These are phyloP conservation scores for Cladosporium sp. DNA, from an alignment of 2,329 filamentous ascomycete genomes.

Conservation along the genomic window DNA sequence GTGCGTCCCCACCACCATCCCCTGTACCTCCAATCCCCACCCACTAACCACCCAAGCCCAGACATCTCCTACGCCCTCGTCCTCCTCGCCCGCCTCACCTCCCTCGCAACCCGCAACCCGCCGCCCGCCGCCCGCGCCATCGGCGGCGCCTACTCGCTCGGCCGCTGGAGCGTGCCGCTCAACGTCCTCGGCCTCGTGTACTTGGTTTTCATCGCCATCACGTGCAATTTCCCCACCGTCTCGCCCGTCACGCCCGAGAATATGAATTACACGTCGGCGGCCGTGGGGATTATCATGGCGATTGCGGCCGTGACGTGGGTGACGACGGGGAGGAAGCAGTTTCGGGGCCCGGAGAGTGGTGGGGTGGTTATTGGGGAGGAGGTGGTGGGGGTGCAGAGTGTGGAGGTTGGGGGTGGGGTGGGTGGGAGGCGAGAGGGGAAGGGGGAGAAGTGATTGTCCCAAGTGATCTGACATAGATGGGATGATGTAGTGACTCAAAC, in stretches of 20 bases:
- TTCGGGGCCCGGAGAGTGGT: slow-evolving; percentile 41
- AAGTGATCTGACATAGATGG: too few species aligned
- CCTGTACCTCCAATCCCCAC: not conserved
- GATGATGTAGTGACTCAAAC: too few species aligned
- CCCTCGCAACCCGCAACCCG: slow-evolving; percentile 29
- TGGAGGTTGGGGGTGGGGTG: not conserved
- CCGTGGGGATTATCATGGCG: slow-evolving; percentile 49
- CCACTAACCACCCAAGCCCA: slow-evolving; percentile 21
- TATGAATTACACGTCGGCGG: slow-evolving; percentile 55
- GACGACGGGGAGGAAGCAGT: slow-evolving; percentile 44
- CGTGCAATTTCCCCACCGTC: slow-evolving; percentile 50
- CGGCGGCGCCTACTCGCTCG: slow-evolving; percentile 41
- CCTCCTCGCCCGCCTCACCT: slow-evolving; percentile 45
- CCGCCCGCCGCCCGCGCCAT: slow-evolving; percentile 32
- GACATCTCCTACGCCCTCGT: slow-evolving; percentile 53
- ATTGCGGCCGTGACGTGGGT: slow-evolving; percentile 48
- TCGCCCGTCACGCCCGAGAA: slow-evolving; percentile 48
- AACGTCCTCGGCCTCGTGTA: slow-evolving; percentile 49
- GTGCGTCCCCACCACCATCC: slow-evolving; percentile 27
- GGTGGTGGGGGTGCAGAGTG: not conserved
- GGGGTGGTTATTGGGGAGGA: not conserved
- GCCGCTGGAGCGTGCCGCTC: slow-evolving; percentile 37
- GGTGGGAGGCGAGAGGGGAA: not conserved
- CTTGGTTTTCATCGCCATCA: slow-evolving; percentile 49
- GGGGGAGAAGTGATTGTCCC: not conserved